phyloP scores from a whole-genome alignment of 371 early-diverging fungal species.

The Chytridium lagenaria region DNA sequence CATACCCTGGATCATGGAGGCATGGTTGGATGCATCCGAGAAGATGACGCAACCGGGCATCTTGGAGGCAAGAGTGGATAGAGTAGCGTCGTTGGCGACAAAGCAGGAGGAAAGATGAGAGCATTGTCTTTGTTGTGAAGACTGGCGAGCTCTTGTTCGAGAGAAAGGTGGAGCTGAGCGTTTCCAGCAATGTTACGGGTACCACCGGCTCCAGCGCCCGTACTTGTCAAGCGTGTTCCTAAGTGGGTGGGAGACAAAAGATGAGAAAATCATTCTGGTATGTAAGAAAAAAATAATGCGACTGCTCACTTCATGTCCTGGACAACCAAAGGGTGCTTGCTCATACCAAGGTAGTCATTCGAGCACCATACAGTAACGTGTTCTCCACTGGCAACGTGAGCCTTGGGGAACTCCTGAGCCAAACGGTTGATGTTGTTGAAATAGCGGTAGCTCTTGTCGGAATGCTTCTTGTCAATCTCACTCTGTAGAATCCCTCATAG shows the following conservation, averaged over 20 bases:
- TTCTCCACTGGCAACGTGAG: constrained; percentile 79
- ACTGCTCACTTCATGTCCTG: constrained; percentile 79
- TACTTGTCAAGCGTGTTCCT: constrained; percentile 83
- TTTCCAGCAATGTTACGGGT: constrained; percentile 99
- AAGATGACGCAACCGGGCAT: constrained; percentile 94
- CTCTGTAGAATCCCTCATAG: constrained; percentile 85
- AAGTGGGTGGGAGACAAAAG: no score
- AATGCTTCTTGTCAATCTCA: constrained; percentile 93
- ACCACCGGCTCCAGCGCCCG: constrained; percentile 98
- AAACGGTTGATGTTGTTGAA: constrained; percentile 99
- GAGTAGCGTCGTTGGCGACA: constrained; percentile 97
- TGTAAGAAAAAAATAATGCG: not conserved
- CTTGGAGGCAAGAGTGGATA: constrained; percentile 89
- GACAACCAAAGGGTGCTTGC: constrained; percentile 82
- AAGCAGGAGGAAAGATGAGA: constrained; percentile 98
- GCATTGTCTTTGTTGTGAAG: constrained; percentile 93
- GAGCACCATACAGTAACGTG: constrained; percentile 99
- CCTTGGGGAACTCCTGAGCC: constrained; percentile 88
- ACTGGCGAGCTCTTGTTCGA: constrained; percentile 90
- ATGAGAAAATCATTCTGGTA: not conserved
- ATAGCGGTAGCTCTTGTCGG: constrained; percentile 96
- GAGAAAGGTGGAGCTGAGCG: constrained; percentile 88
- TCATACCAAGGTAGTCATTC: constrained; percentile 98
- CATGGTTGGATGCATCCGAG: constrained; percentile 94
- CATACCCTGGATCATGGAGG: constrained; percentile 99